Conservation (phyloP, 345 rosid genomes). For the Brassica incana region DNA sequence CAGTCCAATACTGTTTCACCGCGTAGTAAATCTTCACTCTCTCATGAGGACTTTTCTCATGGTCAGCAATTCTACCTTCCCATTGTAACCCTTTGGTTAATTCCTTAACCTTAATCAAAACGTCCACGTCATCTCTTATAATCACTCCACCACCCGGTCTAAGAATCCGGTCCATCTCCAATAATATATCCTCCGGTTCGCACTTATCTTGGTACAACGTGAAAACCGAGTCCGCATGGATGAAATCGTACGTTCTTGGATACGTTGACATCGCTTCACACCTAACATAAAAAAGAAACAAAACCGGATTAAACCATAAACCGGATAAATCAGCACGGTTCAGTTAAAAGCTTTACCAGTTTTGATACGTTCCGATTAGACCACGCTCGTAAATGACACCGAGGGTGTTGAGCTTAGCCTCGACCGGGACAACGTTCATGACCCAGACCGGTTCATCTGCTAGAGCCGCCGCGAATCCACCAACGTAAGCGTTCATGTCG, state of each 20-base stretch:
- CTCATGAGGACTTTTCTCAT: slow-evolving; percentile 68
- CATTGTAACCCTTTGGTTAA: slow-evolving; percentile 68
- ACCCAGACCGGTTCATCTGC: slow-evolving; percentile 78
- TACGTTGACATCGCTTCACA: slow-evolving; percentile 94
- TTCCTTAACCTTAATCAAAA: slow-evolving; percentile 60
- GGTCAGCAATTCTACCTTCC: slow-evolving; percentile 76
- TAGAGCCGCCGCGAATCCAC: slow-evolving; percentile 87
- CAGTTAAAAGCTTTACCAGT: slow-evolving; percentile 52
- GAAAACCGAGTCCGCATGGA: slow-evolving; percentile 80
- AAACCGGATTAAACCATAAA: neutral
- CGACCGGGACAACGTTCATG: slow-evolving; percentile 75
- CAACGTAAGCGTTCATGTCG: slow-evolving; percentile 78
- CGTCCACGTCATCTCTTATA: slow-evolving; percentile 84
- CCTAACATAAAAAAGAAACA: slow-evolving; percentile 9
- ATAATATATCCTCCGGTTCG: slow-evolving; percentile 67
- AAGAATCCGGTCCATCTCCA: slow-evolving; percentile 89
- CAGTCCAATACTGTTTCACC: slow-evolving; percentile 73
- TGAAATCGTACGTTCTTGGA: slow-evolving; percentile 90
- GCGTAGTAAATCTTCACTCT: slow-evolving; percentile 84
- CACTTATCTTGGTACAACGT: slow-evolving; percentile 71
- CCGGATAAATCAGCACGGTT: neutral
- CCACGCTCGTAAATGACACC: slow-evolving; percentile 94
- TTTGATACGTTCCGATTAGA: slow-evolving; percentile 90
- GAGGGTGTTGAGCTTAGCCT: slow-evolving; percentile 62
- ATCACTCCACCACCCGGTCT: slow-evolving; percentile 86